These are phyloP conservation scores for Cryptococcus sp. DNA, from an alignment of 1,284 basidiomycete species.

Conservation along the genomic window DNA sequence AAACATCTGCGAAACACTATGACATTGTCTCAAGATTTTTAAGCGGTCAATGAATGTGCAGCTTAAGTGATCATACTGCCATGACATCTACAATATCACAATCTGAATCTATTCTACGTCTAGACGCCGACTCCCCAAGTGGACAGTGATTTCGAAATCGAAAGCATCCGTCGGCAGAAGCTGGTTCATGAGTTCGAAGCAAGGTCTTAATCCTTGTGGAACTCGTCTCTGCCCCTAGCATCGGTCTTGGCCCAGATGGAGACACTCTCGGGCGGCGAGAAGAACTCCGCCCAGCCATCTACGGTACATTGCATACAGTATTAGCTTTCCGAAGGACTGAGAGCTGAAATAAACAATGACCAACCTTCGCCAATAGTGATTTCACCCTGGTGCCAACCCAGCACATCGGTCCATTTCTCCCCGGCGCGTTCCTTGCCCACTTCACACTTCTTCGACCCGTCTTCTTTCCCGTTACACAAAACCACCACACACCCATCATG, in stretches of 20 bases:
- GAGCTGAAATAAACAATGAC: not conserved
- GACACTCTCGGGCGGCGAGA: conserved; percentile 55
- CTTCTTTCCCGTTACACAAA: conserved; percentile 51
- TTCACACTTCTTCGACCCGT: conserved; percentile 56
- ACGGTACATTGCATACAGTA: not conserved
- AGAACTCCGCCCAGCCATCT: conserved; percentile 62
- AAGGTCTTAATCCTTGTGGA: conserved; percentile 36
- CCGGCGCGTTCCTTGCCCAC: conserved; percentile 59
- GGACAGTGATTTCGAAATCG: no score
- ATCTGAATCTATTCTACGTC: no score
- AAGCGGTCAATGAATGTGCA: no score
- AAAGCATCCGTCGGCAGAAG: no score
- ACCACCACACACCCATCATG: conserved; percentile 58
- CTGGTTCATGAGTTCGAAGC: no score
- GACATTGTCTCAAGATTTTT: no score
- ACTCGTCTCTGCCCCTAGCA: conserved; percentile 56
- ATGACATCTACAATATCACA: no score
- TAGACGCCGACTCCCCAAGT: no score
- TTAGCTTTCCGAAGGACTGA: not conserved
- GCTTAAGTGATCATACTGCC: no score
- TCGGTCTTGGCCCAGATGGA: conserved; percentile 59
- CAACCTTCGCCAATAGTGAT: conserved; percentile 57
- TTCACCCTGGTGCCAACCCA: conserved; percentile 61
- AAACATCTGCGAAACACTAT: no score
- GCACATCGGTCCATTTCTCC: conserved; percentile 61